These are phyloP conservation scores for Xylariaceae sp. DNA, from an alignment of 2,329 filamentous ascomycete species.

Conservation along the genomic window DNA sequence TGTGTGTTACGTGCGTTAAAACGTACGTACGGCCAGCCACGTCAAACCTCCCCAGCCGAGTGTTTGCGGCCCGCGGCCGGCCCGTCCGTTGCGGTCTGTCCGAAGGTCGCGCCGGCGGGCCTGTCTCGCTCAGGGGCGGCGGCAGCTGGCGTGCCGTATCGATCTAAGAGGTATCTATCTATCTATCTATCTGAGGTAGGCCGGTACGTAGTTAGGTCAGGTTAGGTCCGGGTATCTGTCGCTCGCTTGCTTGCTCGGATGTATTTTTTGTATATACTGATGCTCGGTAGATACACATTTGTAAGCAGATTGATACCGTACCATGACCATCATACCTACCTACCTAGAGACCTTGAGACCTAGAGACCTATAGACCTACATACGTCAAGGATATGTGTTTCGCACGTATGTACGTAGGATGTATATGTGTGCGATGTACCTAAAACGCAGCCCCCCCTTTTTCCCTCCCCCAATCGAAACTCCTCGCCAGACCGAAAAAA, in stretches of 20 bases:
- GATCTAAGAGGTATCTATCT: too few species aligned
- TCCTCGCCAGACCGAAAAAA: conserved; percentile 25
- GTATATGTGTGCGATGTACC: background rate
- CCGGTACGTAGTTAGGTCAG: too few species aligned
- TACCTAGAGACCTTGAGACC: too few species aligned
- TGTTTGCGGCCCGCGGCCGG: background rate
- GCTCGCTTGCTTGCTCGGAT: too few species aligned
- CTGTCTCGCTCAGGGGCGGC: background rate
- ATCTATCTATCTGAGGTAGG: too few species aligned
- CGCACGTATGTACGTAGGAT: background rate
- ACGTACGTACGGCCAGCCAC: background rate
- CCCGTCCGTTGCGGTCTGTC: background rate
- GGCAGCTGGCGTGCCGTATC: too few species aligned
- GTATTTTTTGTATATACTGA: too few species aligned
- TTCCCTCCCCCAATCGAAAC: conserved; percentile 17
- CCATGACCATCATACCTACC: too few species aligned
- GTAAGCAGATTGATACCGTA: too few species aligned
- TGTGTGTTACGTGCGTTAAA: background rate
- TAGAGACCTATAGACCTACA: background rate
- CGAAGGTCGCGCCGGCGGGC: background rate
- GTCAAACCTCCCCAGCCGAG: background rate
- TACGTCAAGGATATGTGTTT: too few species aligned
- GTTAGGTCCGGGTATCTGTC: too few species aligned
- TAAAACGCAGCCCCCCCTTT: conserved; percentile 2
- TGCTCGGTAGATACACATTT: too few species aligned